Evolutionary conservation across 2,329 filamentous ascomycete species (phyloP).

Genomic region (Diaporthe capsici): DNA sequence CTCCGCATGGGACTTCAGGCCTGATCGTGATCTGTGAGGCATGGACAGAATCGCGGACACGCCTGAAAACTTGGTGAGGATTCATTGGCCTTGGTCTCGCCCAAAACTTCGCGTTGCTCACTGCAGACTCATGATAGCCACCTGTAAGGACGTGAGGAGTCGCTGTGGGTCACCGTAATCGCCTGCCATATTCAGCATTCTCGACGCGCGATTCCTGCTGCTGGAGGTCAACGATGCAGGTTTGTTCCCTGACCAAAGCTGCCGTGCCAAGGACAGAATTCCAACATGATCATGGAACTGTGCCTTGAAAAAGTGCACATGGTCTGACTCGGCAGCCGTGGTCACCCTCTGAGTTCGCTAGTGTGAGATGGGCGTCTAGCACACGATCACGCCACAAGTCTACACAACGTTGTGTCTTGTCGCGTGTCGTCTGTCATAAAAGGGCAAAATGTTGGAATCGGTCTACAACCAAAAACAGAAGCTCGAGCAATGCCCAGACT

Average conservation of each 20-base stretch:
- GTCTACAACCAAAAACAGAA: constrained; percentile 17
- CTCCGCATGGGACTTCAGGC: not conserved
- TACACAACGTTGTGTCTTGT: not conserved
- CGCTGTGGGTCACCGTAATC: not conserved
- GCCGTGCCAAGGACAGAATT: constrained; percentile 13
- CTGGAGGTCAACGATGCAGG: not conserved
- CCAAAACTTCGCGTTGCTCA: not conserved
- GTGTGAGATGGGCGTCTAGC: not conserved
- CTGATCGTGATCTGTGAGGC: not conserved
- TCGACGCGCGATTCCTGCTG: not conserved
- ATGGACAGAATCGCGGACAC: not conserved
- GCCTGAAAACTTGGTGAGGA: no score
- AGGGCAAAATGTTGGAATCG: not conserved
- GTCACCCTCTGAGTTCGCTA: constrained; percentile 8
- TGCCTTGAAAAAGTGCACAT: not conserved
- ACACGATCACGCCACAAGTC: not conserved
- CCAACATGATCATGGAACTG: not conserved
- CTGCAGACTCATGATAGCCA: no score
- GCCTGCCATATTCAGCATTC: not conserved
- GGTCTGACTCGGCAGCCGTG: not conserved
- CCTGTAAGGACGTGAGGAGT: not conserved
- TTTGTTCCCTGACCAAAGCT: not conserved
- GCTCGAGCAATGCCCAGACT: constrained; percentile 12
- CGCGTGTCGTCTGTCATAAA: not conserved
- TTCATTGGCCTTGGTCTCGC: not conserved